Evolutionary conservation across 208 protist species (phyloP), one percentile per base, ranked within the genome.

Genomic region (Phytomonas serpens): DNA sequence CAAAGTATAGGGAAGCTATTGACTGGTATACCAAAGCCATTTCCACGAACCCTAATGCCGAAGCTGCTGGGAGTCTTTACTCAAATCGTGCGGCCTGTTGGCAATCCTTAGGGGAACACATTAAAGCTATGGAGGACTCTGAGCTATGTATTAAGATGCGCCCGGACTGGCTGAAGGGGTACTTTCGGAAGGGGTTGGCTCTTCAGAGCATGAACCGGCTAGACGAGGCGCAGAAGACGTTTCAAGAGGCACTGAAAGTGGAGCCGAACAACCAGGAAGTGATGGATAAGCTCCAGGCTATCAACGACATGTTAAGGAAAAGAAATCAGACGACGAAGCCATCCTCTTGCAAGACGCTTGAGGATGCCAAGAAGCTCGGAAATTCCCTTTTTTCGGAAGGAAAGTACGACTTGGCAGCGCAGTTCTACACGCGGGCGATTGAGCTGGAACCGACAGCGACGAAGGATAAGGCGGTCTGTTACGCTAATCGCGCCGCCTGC

Each of bases 1-100:
- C 93, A 79, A 83, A 88, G 38, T 97, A 89, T 80, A 67, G 81
- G 66, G 89, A 96, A 34, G 94, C 94, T 19, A 93, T 97, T 62
- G 79, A 92, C 13, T 95, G 83, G 82, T 97, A 97, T 75, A 92
- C 92, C 13, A 96, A 97, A 76, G 94, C 94, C 13, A 90, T 97
- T 62, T 85, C 74, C 23, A 23, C 86, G 29, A 80, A 94, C 73
- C 90, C 94, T 11, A 73, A 86, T 75, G 77, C 76, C 30, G 94
- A 97, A 77, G 81, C 76, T 33, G 68, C 86, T 23, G 90, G 86
- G 16, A 83, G 90, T 14, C 57, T 97, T 51, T 97, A 97, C 81
- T 96, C 90, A 23, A 97, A 97, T 77, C 86, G 92, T 11, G 88
- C 94, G 10, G 90, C 89, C 23, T 92, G 87, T 79, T 92, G 87